phyloP scores from a whole-genome alignment of 1,284 basidiomycete genomes.

The Cerrena zonata region DNA sequence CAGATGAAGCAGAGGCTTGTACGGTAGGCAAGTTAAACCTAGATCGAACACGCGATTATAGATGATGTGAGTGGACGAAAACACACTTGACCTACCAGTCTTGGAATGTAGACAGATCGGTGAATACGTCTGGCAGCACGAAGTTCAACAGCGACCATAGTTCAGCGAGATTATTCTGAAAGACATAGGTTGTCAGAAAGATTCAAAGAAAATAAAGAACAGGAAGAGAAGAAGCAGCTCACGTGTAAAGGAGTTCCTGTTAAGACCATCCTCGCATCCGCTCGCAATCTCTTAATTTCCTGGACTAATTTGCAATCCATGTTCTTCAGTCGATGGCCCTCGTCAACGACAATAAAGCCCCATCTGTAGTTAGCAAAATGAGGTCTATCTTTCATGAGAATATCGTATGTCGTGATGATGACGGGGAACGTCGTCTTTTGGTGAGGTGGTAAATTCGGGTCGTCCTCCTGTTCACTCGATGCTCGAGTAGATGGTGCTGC shows the following conservation, averaged over 20 bases:
- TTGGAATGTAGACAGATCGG: slow-evolving; percentile 85
- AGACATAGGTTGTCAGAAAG: not conserved
- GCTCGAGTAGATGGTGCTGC: not conserved
- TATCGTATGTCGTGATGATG: slow-evolving; percentile 89
- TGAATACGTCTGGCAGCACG: slow-evolving; percentile 87
- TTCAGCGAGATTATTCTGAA: slow-evolving; percentile 84
- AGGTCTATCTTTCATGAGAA: slow-evolving; percentile 78
- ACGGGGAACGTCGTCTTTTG: slow-evolving; percentile 59
- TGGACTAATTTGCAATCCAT: slow-evolving; percentile 84
- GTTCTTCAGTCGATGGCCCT: slow-evolving; percentile 93
- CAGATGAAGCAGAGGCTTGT: slow-evolving; percentile 49
- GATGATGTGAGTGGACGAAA: slow-evolving; percentile 1
- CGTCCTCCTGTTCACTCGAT: not conserved
- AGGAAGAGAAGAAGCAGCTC: slow-evolving; percentile 24
- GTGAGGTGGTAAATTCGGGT: slow-evolving; percentile 19
- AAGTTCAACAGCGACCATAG: slow-evolving; percentile 95
- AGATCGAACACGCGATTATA: slow-evolving; percentile 2
- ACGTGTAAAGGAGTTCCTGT: slow-evolving; percentile 92
- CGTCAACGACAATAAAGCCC: slow-evolving; percentile 95
- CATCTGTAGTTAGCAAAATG: slow-evolving; percentile 68
- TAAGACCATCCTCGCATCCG: slow-evolving; percentile 84
- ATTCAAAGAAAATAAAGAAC: not conserved
- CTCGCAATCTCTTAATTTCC: slow-evolving; percentile 84
- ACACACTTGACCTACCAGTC: slow-evolving; percentile 60
- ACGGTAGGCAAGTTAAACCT: slow-evolving; percentile 74